Base-by-base conservation (phyloP, 257 asterid species). In the Handroanthus guayacan region DNA sequence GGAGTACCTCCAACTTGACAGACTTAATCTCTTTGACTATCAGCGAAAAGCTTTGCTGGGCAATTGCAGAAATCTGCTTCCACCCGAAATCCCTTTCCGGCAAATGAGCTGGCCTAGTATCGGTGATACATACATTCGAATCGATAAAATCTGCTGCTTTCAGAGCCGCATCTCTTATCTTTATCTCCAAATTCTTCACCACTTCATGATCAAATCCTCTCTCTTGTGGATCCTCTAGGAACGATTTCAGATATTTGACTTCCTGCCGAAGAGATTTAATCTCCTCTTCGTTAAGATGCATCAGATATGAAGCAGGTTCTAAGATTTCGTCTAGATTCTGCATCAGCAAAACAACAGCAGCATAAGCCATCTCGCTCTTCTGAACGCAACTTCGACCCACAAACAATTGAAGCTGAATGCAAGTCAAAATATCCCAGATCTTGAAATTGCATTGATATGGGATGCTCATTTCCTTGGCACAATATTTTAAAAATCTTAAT, bases 291-390 rank as follows among this genome's bases (percentile, higher is more conserved):
- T 20, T 74, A 14, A 63, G 43, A 62, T 52, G 25, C 14, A 73
- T 2, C 61, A 37, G 18, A 61, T 16, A 17, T n/a, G 70, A 52
- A 48, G 34, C 57, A 5, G 58, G 10, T 4, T 8, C 62, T 31
- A 73, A 47, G 60, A 73, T 62, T 13, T 73, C 70, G 31, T 73
- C 78, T 0, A 74, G 64, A 74, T 63, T 52, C 71, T 48, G 72
- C 62, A 62, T 48, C 39, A 74, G 34, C 56, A 62, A 6, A 62
- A 48, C 18, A 2, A 61, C 52, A 34, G 63, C 62, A 48, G 71
- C 78, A 48, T 74, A 62, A 34, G 71, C 78, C 78, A 74, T 74
- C 69, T 36, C 52, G 48, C 52, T 7, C 52, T 47, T 51, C 62
- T 18, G 9, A 16, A 36, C 18, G 2, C 37, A 1, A 62, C 10